Conservation (phyloP, 352 stramenopile genomes). For the Stramenopiles sp. region DNA sequence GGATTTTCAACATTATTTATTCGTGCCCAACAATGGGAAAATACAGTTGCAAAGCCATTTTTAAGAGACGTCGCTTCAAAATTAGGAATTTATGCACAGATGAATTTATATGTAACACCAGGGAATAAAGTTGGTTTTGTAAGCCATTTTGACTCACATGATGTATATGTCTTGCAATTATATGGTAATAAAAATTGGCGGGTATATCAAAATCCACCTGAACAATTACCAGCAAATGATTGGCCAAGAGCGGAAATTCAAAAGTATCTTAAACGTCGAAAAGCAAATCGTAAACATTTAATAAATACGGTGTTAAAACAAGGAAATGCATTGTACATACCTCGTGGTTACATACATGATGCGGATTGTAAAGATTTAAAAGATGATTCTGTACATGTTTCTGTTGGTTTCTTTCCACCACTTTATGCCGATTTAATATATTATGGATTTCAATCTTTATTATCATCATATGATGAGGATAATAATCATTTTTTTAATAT, state of each 20-base stretch:
- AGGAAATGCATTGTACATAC: constrained; percentile 42
- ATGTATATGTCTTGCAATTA: constrained; percentile 42
- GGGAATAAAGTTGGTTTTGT: constrained; percentile 28
- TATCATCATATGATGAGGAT: not conserved
- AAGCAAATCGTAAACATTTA: not conserved
- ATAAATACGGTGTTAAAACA: constrained; percentile 22
- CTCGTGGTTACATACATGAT: constrained; percentile 37
- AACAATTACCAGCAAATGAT: constrained; percentile 22
- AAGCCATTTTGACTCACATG: constrained; percentile 38
- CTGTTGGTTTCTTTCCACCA: not conserved
- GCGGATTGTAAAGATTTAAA: constrained; percentile 13
- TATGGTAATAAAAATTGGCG: constrained; percentile 33
- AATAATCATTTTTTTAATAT: no score
- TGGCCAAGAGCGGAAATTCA: not conserved
- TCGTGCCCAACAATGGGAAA: not conserved
- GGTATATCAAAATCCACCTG: constrained; percentile 31
- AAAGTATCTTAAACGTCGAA: not conserved
- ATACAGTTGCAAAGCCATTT: not conserved
- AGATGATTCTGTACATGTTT: not conserved
- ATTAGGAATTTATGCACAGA: constrained; percentile 14
- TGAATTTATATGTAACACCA: constrained; percentile 37
- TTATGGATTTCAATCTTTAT: not conserved
- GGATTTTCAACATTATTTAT: not conserved
- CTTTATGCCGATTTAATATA: not conserved
- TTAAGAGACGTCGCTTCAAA: not conserved